These are phyloP conservation scores for Capronia coronata DNA, from an alignment of 2,329 filamentous ascomycete species.

Conservation along the genomic window DNA sequence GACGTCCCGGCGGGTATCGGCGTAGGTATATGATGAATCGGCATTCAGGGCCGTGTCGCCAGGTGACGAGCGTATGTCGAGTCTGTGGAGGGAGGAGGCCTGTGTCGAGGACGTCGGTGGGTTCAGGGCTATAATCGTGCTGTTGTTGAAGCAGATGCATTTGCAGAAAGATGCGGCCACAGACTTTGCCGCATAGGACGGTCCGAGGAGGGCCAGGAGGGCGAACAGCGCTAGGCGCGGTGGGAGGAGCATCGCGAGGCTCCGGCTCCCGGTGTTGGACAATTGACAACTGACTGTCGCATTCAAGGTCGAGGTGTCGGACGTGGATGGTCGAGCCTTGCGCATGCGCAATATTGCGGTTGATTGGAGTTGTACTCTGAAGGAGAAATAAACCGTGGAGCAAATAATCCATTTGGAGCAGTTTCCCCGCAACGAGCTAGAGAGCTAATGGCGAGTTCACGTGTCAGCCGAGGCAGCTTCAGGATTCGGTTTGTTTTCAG, in stretches of 20 bases:
- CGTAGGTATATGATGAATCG: not conserved
- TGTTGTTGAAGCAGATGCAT: conserved; percentile 63
- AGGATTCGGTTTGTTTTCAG: not conserved
- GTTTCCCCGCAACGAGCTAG: not conserved
- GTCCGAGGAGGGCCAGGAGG: conserved; percentile 9
- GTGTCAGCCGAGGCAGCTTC: not conserved
- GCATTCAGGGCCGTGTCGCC: not conserved
- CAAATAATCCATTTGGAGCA: not conserved
- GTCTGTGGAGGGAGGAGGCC: conserved; percentile 7
- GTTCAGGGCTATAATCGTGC: conserved; percentile 60
- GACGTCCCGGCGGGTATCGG: not conserved
- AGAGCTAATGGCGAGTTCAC: not conserved
- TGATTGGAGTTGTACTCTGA: not conserved
- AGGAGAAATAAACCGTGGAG: not conserved
- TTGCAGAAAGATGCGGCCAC: conserved; percentile 62
- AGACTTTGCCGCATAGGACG: conserved; percentile 27
- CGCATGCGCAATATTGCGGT: not conserved
- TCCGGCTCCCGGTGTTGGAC: not conserved
- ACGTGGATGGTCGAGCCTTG: not conserved
- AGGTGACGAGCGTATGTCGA: conserved; percentile 15
- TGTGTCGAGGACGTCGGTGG: conserved; percentile 31
- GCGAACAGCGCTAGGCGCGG: not conserved
- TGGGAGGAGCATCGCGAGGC: conserved; percentile 1
- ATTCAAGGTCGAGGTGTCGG: not conserved
- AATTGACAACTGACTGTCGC: not conserved